phyloP scores from a whole-genome alignment of 176 grass and related monocot species.

The Musa itinerans region DNA sequence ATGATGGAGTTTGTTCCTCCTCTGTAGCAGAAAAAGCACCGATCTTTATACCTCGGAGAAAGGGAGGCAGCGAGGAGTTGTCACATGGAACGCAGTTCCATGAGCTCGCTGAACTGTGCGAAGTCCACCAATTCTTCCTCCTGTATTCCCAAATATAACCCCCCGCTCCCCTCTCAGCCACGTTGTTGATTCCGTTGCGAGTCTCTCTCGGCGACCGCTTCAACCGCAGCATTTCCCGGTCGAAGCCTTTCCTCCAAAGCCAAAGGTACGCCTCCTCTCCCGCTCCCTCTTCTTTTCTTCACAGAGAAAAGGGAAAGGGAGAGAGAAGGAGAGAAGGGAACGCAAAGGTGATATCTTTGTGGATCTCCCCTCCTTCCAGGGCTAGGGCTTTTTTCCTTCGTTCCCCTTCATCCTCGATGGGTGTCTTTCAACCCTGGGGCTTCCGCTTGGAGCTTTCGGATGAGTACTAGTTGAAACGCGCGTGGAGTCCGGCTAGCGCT shows the following conservation, averaged over 20 bases:
- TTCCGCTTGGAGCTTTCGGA: background rate
- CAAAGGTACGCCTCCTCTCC: background rate
- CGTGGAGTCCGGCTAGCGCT: background rate
- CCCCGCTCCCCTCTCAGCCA: background rate
- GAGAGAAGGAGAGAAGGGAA: background rate
- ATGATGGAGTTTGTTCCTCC: too few species aligned
- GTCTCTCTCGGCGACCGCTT: conserved; percentile 4
- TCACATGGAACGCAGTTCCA: too few species aligned
- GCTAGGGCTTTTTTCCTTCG: background rate
- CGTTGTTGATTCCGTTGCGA: background rate
- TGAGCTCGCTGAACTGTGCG: too few species aligned
- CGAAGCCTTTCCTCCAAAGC: too few species aligned
- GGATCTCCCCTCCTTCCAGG: conserved; percentile 8
- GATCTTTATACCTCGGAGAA: too few species aligned
- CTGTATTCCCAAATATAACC: background rate
- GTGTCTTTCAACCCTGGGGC: background rate
- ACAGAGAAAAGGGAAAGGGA: too few species aligned
- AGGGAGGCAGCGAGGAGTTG: too few species aligned
- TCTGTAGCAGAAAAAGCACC: too few species aligned
- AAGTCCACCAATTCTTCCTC: too few species aligned
- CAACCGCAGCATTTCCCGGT: background rate
- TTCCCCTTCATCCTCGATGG: background rate
- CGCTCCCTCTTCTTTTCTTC: too few species aligned
- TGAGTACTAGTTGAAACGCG: background rate
- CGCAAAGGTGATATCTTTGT: background rate